phyloP scores from a whole-genome alignment of 306 rosid genomes.

The Benincasa hispida region DNA sequence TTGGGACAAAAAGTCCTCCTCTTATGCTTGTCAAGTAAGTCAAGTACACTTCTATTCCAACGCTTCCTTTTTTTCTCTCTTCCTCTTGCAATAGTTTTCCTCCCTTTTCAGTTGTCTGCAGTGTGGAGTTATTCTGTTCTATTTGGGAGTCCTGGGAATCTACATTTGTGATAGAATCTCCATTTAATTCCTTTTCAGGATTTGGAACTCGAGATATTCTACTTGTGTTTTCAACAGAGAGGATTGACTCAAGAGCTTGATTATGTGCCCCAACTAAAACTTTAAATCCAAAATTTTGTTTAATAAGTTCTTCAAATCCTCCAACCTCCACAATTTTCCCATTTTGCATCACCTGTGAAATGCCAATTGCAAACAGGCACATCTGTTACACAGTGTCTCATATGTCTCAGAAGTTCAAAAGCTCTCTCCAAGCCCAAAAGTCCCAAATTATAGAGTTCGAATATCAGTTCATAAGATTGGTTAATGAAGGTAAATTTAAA shows the following conservation, averaged over 20 bases:
- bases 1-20: conserved; percentile 62
- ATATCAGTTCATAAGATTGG: background rate
- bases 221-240: conserved; percentile 48
- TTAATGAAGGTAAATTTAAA: background rate
- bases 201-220: conserved; percentile 24
- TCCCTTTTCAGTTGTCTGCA: conserved; percentile 39
- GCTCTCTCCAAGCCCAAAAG: background rate
- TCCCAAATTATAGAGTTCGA: background rate
- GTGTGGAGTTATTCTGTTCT: conserved; percentile 38
- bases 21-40: conserved; percentile 57
- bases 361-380: background rate
- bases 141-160: conserved; percentile 24
- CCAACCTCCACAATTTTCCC: conserved; percentile 81
- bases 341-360: conserved; percentile 77
- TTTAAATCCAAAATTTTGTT: conserved; percentile 82
- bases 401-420: background rate
- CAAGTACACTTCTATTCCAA: conserved; percentile 70
- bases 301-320: conserved; percentile 57
- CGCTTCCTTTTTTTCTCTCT: conserved; percentile 90
- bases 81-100: conserved; percentile 81
- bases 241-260: conserved; percentile 66
- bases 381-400: background rate
- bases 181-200: conserved; percentile 28
- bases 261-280: conserved; percentile 85
- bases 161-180: conserved; percentile 22